Conservation (phyloP, 164 flowering plant genomes). For the Santalum album region DNA sequence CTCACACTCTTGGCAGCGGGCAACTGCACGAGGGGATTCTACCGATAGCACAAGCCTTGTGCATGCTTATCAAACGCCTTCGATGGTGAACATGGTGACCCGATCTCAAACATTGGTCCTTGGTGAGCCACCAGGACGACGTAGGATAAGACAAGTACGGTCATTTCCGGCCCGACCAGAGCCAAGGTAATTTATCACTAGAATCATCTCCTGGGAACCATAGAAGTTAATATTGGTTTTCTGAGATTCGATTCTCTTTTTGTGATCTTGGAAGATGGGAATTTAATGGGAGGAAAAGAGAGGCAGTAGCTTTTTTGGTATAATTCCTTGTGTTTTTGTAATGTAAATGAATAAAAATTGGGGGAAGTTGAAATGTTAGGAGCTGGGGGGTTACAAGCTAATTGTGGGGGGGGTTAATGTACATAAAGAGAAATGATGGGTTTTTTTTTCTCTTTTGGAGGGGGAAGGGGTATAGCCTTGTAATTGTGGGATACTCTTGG, state of each 20-base stretch:
- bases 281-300: too few relatives aligned
- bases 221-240: too few relatives aligned
- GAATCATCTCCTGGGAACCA: too few relatives aligned
- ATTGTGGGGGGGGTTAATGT: conserved; percentile 14
- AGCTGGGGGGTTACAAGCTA: conserved; percentile 4
- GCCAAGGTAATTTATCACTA: too few relatives aligned
- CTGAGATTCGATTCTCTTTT: too few relatives aligned
- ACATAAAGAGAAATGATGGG: conserved; percentile 13
- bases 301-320: too few relatives aligned
- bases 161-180: too few relatives aligned
- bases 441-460: not conserved
- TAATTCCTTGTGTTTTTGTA: conserved; percentile 13
- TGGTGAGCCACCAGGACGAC: too few relatives aligned
- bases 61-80: conserved; percentile 77
- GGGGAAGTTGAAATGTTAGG: conserved; percentile 12
- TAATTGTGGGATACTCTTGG: conserved; percentile 26
- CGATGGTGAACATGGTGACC: conserved; percentile 83
- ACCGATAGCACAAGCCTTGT: conserved; percentile 50
- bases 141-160: too few relatives aligned
- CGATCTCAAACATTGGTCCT: too few relatives aligned
- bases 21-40: conserved; percentile 86
- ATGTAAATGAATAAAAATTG: conserved; percentile 32
- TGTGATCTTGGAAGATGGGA: too few relatives aligned
- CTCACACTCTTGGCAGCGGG: conserved; percentile 97
- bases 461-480: conserved; percentile 19